Conservation (phyloP, 2,329 filamentous ascomycete genomes). For the Shiraia bambusicola region DNA sequence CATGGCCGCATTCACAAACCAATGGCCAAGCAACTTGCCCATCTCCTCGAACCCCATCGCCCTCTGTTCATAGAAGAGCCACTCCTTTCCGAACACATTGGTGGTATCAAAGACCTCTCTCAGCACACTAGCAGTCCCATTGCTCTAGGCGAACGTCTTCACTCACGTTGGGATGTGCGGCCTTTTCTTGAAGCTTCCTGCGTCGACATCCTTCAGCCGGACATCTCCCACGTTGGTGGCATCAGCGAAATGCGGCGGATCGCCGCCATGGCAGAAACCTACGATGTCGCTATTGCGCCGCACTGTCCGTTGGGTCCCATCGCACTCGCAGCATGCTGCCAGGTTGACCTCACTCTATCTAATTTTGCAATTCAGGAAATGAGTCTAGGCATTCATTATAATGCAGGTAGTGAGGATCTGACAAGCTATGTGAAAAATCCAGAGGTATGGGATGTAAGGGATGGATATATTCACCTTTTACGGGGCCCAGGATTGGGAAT, state of each 20-base stretch:
- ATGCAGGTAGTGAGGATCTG: constrained; percentile 48
- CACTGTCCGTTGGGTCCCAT: constrained; percentile 75
- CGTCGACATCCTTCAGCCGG: constrained; percentile 72
- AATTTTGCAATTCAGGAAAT: constrained; percentile 76
- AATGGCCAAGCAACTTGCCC: constrained; percentile 77
- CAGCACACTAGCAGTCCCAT: constrained; percentile 63
- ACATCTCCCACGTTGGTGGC: constrained; percentile 70
- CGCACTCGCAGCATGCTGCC: constrained; percentile 69
- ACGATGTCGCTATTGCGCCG: constrained; percentile 72
- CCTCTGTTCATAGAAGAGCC: constrained; percentile 79
- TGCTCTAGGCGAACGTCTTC: constrained; percentile 70
- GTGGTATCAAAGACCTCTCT: constrained; percentile 63
- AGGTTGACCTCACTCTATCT: constrained; percentile 61
- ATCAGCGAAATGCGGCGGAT: constrained; percentile 72
- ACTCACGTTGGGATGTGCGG: constrained; percentile 72
- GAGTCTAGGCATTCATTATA: constrained; percentile 79
- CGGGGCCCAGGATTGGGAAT: constrained; percentile 66
- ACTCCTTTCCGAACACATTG: constrained; percentile 67
- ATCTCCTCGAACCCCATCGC: constrained; percentile 64
- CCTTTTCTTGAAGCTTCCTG: constrained; percentile 68
- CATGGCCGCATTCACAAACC: constrained; percentile 75
- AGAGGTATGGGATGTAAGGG: constrained; percentile 65
- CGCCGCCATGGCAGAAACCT: constrained; percentile 70
- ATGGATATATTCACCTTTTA: constrained; percentile 64
- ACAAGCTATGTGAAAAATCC: constrained; percentile 67